Base-by-base conservation (phyloP, 1,284 basidiomycete genomes). In the Schizophyllum commune region DNA sequence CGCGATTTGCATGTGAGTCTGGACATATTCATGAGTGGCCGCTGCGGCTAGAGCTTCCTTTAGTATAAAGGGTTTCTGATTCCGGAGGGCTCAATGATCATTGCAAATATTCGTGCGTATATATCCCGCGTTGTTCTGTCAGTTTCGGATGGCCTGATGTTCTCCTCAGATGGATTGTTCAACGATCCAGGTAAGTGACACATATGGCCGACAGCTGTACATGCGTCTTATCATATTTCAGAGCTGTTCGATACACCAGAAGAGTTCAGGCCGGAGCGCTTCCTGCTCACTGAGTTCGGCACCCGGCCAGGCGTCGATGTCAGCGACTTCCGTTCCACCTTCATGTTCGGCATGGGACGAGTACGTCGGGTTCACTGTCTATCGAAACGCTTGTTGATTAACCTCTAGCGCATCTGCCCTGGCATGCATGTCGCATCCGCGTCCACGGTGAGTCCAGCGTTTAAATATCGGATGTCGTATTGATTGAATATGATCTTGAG, bases 371-470 rank as follows among this genome's bases (percentile, higher is more conserved):
- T n/a, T 9, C 27, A 57, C 34, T 19, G 17, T 11, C 17, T 19
- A 32, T 15, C n/a, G 4, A 3, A 47, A 13, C 39, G 1, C 22
- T 27, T 32, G 20, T 57, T 52, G 4, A 59, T 33, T 5, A 33
- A 17, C 19, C 21, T 32, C 4, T 32, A 66, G 65, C 56, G 72
- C 65, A 66, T 71, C 54, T 73, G 72, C 57, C 72, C 72, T 4
- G 72, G 72, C 9, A 68, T 71, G 5, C 60, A 64, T 54, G 61
- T 73, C n/a, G 72, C 70, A n/a, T 68, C 73, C 51, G 65, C 70
- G 15, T 69, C 71, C 52, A 60, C 71, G 8, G 63, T 73, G 61
- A 63, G 64, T 67, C 5, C 5, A 27, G 2, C 3, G 27, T 27
- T 27, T 5, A 27, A 27, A 27, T 27, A 27, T 27, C 27, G 5